phyloP scores from a whole-genome alignment of 2,329 filamentous ascomycete genomes.

The Sporothrix curviconia region DNA sequence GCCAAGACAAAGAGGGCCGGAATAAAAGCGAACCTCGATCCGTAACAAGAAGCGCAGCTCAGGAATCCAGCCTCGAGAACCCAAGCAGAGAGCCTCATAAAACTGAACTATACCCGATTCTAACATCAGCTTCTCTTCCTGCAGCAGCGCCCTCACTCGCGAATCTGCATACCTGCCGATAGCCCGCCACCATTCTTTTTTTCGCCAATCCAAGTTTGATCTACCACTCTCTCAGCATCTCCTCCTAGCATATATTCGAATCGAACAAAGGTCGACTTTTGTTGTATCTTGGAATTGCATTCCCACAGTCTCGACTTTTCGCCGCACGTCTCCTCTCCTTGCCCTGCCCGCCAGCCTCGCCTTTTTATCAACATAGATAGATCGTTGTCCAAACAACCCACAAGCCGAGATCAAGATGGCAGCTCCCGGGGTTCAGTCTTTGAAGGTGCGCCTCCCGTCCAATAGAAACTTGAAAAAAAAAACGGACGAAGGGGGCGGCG shows the following conservation, averaged over 20 bases:
- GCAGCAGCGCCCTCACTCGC: background rate
- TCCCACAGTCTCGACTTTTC: background rate
- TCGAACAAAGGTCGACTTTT: background rate
- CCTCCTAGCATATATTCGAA: background rate
- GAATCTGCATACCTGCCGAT: background rate
- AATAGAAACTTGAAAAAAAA: background rate
- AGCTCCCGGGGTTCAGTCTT: conserved; percentile 77
- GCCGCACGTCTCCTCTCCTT: background rate
- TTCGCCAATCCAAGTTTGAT: conserved; percentile 9
- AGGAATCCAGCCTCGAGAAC: background rate
- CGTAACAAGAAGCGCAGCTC: conserved; percentile 5
- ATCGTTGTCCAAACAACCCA: conserved; percentile 1
- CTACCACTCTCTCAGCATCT: background rate
- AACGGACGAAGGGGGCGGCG: no score
- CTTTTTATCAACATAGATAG: background rate
- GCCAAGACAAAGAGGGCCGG: background rate
- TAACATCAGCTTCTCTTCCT: conserved; percentile 7
- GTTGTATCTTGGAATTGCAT: background rate
- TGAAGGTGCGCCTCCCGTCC: conserved; percentile 60
- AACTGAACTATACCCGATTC: background rate
- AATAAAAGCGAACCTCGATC: conserved; percentile 4
- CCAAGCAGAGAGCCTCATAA: background rate
- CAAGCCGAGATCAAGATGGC: conserved; percentile 55
- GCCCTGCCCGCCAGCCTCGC: background rate
- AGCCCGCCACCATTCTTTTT: background rate